These are phyloP conservation scores for Ganoderma leucocontextum DNA, from an alignment of 1,284 basidiomycete species.

Conservation along the genomic window DNA sequence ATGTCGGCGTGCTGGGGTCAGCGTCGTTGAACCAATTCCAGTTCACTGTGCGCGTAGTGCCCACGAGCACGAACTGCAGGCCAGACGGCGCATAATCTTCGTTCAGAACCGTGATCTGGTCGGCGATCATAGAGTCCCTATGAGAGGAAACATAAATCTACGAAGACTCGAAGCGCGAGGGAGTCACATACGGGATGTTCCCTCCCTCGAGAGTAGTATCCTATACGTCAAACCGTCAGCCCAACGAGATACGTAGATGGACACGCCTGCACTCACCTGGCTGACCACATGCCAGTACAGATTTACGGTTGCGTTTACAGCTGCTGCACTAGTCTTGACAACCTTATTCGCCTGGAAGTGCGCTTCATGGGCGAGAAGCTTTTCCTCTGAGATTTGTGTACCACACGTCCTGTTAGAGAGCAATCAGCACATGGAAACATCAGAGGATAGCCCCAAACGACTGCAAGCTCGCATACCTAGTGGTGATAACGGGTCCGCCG, in stretches of 20 bases:
- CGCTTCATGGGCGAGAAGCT: constrained; percentile 48
- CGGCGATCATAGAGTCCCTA: constrained; percentile 48
- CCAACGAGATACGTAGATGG: not conserved
- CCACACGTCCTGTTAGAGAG: constrained; percentile 44
- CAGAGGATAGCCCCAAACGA: not conserved
- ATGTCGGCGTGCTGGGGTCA: constrained; percentile 44
- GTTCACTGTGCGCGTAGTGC: constrained; percentile 55
- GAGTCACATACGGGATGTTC: constrained; percentile 50
- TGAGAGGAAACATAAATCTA: constrained; percentile 23
- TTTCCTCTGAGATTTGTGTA: constrained; percentile 46
- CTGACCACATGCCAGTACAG: constrained; percentile 60
- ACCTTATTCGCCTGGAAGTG: constrained; percentile 54
- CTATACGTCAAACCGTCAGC: not conserved
- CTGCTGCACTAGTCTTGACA: constrained; percentile 36
- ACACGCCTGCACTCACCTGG: constrained; percentile 27
- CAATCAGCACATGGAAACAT: not conserved
- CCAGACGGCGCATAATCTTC: constrained; percentile 51
- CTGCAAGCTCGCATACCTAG: not conserved
- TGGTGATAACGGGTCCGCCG: not conserved
- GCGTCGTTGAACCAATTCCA: constrained; percentile 56
- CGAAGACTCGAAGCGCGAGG: no score
- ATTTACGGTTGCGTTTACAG: constrained; percentile 43
- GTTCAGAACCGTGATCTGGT: constrained; percentile 57
- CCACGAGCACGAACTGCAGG: constrained; percentile 54
- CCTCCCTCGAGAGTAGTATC: constrained; percentile 50